Evolutionary conservation across 176 grass and related monocot species (phyloP).

Genomic region (Saccharum spontaneum): DNA sequence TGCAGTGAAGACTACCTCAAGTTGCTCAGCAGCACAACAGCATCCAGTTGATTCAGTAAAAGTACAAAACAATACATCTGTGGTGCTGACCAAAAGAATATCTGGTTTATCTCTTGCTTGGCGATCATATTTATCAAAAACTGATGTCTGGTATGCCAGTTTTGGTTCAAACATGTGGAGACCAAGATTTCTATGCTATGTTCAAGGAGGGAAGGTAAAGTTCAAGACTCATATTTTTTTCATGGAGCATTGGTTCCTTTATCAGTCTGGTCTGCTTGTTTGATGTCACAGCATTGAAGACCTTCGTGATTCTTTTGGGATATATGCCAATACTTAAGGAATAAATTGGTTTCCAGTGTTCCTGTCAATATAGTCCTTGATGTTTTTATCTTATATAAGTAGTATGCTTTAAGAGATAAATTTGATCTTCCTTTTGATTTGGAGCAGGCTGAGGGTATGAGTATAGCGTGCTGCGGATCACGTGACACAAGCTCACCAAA

Average conservation of each 20-base stretch:
- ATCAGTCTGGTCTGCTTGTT: slow-evolving; percentile 8
- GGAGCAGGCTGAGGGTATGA: slow-evolving; percentile 78
- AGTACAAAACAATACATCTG: slow-evolving; percentile 37
- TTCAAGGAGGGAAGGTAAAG: slow-evolving; percentile 89
- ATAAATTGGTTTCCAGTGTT: slow-evolving; percentile 12
- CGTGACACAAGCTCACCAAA: slow-evolving; percentile 66
- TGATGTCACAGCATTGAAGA: not conserved
- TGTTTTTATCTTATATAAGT: slow-evolving; percentile 6
- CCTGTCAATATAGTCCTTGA: not conserved
- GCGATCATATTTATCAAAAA: slow-evolving; percentile 72
- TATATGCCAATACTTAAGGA: slow-evolving; percentile 12
- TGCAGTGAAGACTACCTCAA: slow-evolving; percentile 34
- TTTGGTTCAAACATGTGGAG: slow-evolving; percentile 98
- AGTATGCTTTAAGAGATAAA: slow-evolving; percentile 25
- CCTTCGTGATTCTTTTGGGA: not conserved
- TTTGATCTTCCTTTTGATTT: slow-evolving; percentile 32
- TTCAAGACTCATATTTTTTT: slow-evolving; percentile 21
- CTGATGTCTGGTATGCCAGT: slow-evolving; percentile 89
- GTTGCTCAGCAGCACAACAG: slow-evolving; percentile 18
- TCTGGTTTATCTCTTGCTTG: slow-evolving; percentile 47
- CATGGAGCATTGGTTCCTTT: not conserved
- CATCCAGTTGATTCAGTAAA: slow-evolving; percentile 26
- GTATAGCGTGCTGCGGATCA: slow-evolving; percentile 61
- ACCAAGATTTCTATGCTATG: slow-evolving; percentile 83
- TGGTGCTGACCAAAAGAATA: slow-evolving; percentile 30